These are phyloP conservation scores for Stereum hirsutum DNA, from an alignment of 1,284 basidiomycete genomes.

Conservation along the genomic window DNA sequence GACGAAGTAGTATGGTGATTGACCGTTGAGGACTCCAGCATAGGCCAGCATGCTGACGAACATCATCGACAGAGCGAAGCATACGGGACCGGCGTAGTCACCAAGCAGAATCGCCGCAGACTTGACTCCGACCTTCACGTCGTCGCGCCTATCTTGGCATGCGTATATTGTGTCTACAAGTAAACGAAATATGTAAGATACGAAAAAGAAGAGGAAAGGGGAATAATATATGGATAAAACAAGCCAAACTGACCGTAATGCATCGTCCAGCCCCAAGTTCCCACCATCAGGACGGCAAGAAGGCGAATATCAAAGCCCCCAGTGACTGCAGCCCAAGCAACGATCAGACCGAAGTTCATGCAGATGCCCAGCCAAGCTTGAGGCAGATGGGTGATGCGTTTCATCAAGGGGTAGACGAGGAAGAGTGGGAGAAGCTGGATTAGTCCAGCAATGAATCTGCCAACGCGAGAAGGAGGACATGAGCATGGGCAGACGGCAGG, in stretches of 20 bases:
- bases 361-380: slow-evolving; percentile 65
- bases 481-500: neutral
- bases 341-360: slow-evolving; percentile 43
- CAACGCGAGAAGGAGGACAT: neutral
- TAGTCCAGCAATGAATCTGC: slow-evolving; percentile 18
- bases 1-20: slow-evolving; percentile 42
- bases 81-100: slow-evolving; percentile 41
- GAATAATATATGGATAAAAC: neutral
- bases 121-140: slow-evolving; percentile 40
- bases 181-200: too few relatives aligned
- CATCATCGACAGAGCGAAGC: slow-evolving; percentile 36
- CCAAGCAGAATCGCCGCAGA: slow-evolving; percentile 50
- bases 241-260: slow-evolving; percentile 38
- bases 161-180: slow-evolving; percentile 47
- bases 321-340: slow-evolving; percentile 35
- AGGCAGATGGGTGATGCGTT: slow-evolving; percentile 66
- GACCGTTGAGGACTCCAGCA: slow-evolving; percentile 39
- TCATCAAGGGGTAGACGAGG: slow-evolving; percentile 40
- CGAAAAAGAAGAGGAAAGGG: neutral
- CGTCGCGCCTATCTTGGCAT: slow-evolving; percentile 45
- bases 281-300: slow-evolving; percentile 25
- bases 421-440: slow-evolving; percentile 37
- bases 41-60: slow-evolving; percentile 40
- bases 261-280: slow-evolving; percentile 57
- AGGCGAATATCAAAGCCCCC: slow-evolving; percentile 27